Evolutionary conservation across 192 early-diverging fungal species (phyloP).

Genomic region (Diversispora epigaea): DNA sequence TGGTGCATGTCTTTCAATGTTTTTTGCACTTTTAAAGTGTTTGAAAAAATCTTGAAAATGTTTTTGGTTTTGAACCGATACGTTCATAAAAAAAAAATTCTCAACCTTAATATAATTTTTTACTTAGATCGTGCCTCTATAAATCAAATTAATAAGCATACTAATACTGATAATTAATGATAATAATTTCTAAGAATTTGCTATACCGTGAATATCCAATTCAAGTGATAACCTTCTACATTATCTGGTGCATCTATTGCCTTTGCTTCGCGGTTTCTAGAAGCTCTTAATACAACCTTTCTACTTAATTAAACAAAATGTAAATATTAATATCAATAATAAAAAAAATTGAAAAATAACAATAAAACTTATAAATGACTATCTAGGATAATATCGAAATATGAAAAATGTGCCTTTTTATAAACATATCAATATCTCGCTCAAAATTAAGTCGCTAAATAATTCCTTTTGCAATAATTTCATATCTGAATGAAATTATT

Average conservation of each 20-base stretch:
- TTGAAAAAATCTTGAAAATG: constrained; percentile 26
- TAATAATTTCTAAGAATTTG: constrained; percentile 14
- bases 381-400: constrained; percentile 33
- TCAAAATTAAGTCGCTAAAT: constrained; percentile 24
- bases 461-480: constrained; percentile 30
- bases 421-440: constrained; percentile 35
- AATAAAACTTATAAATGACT: constrained; percentile 30
- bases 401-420: constrained; percentile 34
- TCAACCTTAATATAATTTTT: constrained; percentile 26
- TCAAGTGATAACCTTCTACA: constrained; percentile 32
- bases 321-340: constrained; percentile 8
- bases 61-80: constrained; percentile 30
- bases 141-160: constrained; percentile 28
- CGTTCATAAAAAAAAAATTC: constrained; percentile 31
- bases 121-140: constrained; percentile 29
- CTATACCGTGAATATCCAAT: constrained; percentile 37
- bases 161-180: constrained; percentile 2
- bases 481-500: constrained; percentile 26
- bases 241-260: constrained; percentile 32
- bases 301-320: constrained; percentile 30
- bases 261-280: constrained; percentile 24
- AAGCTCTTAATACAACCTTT: constrained; percentile 33
- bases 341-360: background rate
- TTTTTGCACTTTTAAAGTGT: constrained; percentile 28
- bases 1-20: constrained; percentile 32